Percentiles rank a stretch among this genome's conserved stretches.
These are phyloP conservation scores for Penicillium cinerascens DNA, from an alignment of 495 filamentous ascomycete species.

Conservation along the genomic window DNA sequence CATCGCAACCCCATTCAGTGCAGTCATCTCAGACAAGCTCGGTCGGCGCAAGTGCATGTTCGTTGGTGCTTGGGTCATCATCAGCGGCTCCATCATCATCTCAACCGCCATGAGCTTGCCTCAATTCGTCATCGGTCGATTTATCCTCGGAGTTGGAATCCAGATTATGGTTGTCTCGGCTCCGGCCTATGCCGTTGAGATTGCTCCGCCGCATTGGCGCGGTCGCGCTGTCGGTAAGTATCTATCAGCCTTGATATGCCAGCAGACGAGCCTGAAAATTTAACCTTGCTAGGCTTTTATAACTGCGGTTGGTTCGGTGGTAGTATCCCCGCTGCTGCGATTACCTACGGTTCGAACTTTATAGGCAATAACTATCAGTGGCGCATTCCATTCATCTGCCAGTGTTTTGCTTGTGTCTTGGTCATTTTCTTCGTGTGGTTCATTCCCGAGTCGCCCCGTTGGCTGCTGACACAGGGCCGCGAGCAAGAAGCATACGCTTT, in stretches of 20 bases:
- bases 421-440: constrained; percentile 55
- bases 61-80: constrained; percentile 58
- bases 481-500: constrained; percentile 52
- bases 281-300: constrained; percentile 43
- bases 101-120: constrained; percentile 40
- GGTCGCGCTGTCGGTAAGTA: constrained; percentile 51
- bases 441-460: constrained; percentile 61
- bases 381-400: constrained; percentile 50
- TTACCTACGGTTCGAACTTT: constrained; percentile 41
- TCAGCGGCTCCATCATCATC: constrained; percentile 57
- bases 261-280: neutral
- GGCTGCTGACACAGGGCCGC: constrained; percentile 51
- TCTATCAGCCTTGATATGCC: neutral
- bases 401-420: constrained; percentile 48
- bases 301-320: constrained; percentile 59
- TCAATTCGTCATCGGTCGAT: constrained; percentile 70
- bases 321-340: constrained; percentile 44
- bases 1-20: constrained; percentile 43
- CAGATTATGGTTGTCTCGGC: constrained; percentile 68
- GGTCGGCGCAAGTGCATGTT: constrained; percentile 69
- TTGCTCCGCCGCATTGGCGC: constrained; percentile 70
- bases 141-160: constrained; percentile 73
- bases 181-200: constrained; percentile 74
- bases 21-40: constrained; percentile 37
- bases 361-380: constrained; percentile 47